Evolutionary conservation across 768 basidiomycete species (phyloP).

Genomic region (Exidia glandulosa): DNA sequence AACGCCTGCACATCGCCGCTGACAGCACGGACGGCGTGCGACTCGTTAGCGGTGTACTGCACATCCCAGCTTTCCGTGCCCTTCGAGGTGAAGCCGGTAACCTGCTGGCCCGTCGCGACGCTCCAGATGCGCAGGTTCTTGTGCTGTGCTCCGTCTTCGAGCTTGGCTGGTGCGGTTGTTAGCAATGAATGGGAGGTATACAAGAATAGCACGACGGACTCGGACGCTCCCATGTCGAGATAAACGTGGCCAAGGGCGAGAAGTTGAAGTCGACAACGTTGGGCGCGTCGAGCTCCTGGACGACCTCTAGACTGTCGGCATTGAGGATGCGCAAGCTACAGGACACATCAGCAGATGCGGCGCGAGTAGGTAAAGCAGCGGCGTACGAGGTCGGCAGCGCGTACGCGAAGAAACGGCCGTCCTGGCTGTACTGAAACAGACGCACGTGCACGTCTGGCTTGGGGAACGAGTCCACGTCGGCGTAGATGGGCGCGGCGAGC

Average conservation of each 20-base stretch:
- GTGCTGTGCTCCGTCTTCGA: constrained; percentile 83
- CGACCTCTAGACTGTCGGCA: constrained; percentile 56
- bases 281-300: constrained; percentile 63
- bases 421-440: constrained; percentile 70
- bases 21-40: constrained; percentile 73
- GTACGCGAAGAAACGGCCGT: constrained; percentile 83
- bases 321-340: constrained; percentile 66
- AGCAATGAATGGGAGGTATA: not conserved
- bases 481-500: constrained; percentile 69
- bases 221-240: constrained; percentile 94
- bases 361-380: constrained; percentile 4
- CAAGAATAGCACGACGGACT: constrained; percentile 26
- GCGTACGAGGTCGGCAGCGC: constrained; percentile 65
- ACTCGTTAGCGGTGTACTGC: constrained; percentile 84
- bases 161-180: constrained; percentile 50
- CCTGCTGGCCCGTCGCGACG: constrained; percentile 74
- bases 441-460: constrained; percentile 63
- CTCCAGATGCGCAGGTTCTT: constrained; percentile 92
- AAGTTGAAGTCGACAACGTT: constrained; percentile 79
- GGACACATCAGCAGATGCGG: constrained; percentile 10
- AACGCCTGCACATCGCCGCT: constrained; percentile 76
- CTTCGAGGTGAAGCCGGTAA: constrained; percentile 82
- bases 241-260: constrained; percentile 85
- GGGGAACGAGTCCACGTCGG: constrained; percentile 47
- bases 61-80: constrained; percentile 84